These are phyloP conservation scores for Aspergillus tubingensis DNA, from an alignment of 2,329 filamentous ascomycete species.

Conservation along the genomic window DNA sequence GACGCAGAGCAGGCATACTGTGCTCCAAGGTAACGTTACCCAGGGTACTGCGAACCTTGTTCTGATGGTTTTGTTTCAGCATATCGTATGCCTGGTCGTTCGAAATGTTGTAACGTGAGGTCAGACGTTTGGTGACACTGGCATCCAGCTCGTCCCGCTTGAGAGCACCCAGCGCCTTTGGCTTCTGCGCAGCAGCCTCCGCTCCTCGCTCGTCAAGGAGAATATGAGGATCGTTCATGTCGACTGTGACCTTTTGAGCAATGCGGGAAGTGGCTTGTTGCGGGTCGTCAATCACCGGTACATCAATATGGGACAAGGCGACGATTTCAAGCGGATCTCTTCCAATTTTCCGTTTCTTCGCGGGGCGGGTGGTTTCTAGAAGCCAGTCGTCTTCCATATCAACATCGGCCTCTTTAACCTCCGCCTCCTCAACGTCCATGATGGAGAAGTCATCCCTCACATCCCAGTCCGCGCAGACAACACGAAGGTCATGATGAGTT, in stretches of 20 bases:
- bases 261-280: slow-evolving; percentile 70
- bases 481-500: slow-evolving; percentile 76
- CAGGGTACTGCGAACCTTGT: slow-evolving; percentile 89
- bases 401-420: slow-evolving; percentile 22
- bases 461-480: slow-evolving; percentile 86
- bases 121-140: slow-evolving; percentile 70
- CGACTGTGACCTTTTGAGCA: slow-evolving; percentile 76
- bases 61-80: slow-evolving; percentile 94
- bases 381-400: slow-evolving; percentile 50
- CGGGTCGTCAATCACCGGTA: slow-evolving; percentile 79
- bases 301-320: slow-evolving; percentile 59
- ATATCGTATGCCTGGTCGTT: slow-evolving; percentile 96
- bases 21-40: slow-evolving; percentile 93
- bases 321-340: slow-evolving; percentile 49
- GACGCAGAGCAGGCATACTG: slow-evolving; percentile 82
- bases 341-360: slow-evolving; percentile 67
- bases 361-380: slow-evolving; percentile 51
- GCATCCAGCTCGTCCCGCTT: slow-evolving; percentile 64
- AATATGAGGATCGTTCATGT: slow-evolving; percentile 84
- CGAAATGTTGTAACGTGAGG: slow-evolving; percentile 87
- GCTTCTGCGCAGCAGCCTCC: slow-evolving; percentile 60
- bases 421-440: slow-evolving; percentile 35
- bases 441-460: slow-evolving; percentile 57
- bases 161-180: slow-evolving; percentile 38
- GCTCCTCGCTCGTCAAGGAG: slow-evolving; percentile 76